Evolutionary conservation across 1,284 basidiomycete genomes (phyloP).

Genomic region (Pyrrhoderma lamaoense): DNA sequence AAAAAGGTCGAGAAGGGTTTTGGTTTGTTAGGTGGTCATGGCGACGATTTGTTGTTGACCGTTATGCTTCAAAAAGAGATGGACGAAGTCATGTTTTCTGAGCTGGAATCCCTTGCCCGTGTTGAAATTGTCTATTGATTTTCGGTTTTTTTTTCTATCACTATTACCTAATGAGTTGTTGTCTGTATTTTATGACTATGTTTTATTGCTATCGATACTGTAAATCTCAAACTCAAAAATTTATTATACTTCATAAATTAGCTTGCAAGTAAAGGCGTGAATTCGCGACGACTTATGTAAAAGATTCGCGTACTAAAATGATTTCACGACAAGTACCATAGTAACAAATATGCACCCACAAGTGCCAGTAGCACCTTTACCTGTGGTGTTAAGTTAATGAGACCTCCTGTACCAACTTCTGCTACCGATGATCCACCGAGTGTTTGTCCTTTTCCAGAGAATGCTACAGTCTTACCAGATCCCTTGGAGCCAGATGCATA

Average conservation of each 20-base stretch:
- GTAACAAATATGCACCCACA: slow-evolving; percentile 52
- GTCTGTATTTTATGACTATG: slow-evolving; percentile 6
- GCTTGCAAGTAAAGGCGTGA: too few relatives aligned
- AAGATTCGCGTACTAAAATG: background rate
- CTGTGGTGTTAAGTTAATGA: slow-evolving; percentile 54
- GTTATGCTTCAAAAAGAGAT: slow-evolving; percentile 61
- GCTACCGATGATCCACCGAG: slow-evolving; percentile 44
- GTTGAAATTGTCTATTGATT: slow-evolving; percentile 34
- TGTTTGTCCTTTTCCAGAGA: slow-evolving; percentile 66
- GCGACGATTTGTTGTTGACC: slow-evolving; percentile 58
- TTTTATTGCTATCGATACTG: background rate
- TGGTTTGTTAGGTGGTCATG: slow-evolving; percentile 68
- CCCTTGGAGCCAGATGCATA: slow-evolving; percentile 34
- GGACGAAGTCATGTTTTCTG: slow-evolving; percentile 63
- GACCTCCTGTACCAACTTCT: slow-evolving; percentile 24
- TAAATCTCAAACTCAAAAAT: background rate
- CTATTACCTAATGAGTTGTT: slow-evolving; percentile 4
- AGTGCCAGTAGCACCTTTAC: slow-evolving; percentile 55
- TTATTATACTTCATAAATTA: background rate
- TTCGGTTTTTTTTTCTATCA: background rate
- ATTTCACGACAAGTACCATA: slow-evolving; percentile 40
- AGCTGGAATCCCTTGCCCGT: slow-evolving; percentile 67
- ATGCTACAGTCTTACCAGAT: slow-evolving; percentile 24
- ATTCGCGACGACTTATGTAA: too few relatives aligned
- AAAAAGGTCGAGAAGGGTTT: slow-evolving; percentile 57